phyloP scores from a whole-genome alignment of 116 monocot genomes.

The Zostera marina region DNA sequence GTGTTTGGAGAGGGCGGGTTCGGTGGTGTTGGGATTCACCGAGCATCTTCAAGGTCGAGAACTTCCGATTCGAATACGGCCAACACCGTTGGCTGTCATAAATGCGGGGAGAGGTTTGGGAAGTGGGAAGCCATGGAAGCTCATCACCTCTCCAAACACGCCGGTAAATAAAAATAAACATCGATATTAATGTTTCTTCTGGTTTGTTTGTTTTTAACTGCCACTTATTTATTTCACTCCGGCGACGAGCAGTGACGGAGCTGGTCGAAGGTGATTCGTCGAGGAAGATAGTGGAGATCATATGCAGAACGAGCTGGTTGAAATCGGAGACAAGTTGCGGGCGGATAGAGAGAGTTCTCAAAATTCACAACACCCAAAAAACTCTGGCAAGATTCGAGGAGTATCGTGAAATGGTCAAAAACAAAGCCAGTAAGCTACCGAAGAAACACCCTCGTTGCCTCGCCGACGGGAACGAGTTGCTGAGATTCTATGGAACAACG shows the following conservation, averaged over 20 bases:
- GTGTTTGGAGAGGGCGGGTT: conserved; percentile 16
- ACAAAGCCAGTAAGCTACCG: conserved; percentile 54
- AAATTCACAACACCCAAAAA: conserved; percentile 80
- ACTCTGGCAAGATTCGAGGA: conserved; percentile 69
- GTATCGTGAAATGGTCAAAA: conserved; percentile 54
- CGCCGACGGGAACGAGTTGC: conserved; percentile 84
- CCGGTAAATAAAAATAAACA: conserved; percentile 24
- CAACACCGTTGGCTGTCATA: conserved; percentile 32
- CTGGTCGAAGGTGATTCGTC: conserved; percentile 81
- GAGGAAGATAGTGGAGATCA: conserved; percentile 86
- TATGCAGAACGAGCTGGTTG: conserved; percentile 72
- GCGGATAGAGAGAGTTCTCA: conserved; percentile 58
- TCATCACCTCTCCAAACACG: conserved; percentile 81
- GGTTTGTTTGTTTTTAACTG: too few relatives aligned
- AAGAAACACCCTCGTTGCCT: conserved; percentile 94
- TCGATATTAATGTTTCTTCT: too few relatives aligned
- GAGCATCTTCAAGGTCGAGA: conserved; percentile 15
- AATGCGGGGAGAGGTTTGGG: conserved; percentile 56
- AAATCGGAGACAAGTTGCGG: conserved; percentile 49
- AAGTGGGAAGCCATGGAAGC: conserved; percentile 62
- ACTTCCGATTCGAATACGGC: conserved; percentile 1
- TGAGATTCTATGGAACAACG: conserved; percentile 68
- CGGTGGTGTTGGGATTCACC: conserved; percentile 11
- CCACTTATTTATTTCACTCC: too few relatives aligned
- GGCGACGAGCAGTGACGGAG: conserved; percentile 49